Base-by-base conservation (phyloP, 768 basidiomycete species). In the Sporobolomyces pararoseus region DNA sequence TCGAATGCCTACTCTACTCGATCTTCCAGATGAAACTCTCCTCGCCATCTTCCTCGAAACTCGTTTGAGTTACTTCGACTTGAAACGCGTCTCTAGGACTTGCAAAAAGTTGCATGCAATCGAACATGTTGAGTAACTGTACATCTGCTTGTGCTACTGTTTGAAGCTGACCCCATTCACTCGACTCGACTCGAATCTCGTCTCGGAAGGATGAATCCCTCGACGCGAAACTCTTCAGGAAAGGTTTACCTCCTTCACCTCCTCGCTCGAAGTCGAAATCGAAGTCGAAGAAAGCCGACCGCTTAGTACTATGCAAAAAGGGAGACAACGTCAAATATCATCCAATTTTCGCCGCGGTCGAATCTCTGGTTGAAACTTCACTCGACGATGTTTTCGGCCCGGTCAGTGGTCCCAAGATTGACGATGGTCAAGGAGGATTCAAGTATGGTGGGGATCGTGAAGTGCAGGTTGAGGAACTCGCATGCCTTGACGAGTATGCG, bases 11-110 rank as follows among this genome's bases (percentile, higher is more conserved):
- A 13, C 27, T 34, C 31, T 52, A 12, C 23, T 52, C 27, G 19
- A 7, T 27, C 39, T 57, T 6, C 39, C 44, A 2, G 16, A 3
- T 53, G 63, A 65, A 1, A 7, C 47, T 7, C 32, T 49, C 19
- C 23, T 66, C 27, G 7, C 7, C n/a, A 34, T 52, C 21, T 31
- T 58, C 44, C 17, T 17, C 34, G 2, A 13, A 16, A 2, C 7
- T 2, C 16, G 19, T 3, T 34, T 65, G 17, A 5, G 0, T 21
- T 59, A 59, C 57, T 16, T 14, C 9, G 65, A 66, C 55, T 31
- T 59, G 35, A 52, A 59, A 46, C 65, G 65, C 49, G 16, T 59
- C 50, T 51, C 47, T n/a, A 34, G 65, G 23, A 46, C 49, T 5
- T 66, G 54, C 47, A 66, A 60, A 37, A 17, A n/a, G 34, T 42